These are phyloP conservation scores for Helianthus annuus DNA, from an alignment of 129 eudicot genomes.

Conservation along the genomic window DNA sequence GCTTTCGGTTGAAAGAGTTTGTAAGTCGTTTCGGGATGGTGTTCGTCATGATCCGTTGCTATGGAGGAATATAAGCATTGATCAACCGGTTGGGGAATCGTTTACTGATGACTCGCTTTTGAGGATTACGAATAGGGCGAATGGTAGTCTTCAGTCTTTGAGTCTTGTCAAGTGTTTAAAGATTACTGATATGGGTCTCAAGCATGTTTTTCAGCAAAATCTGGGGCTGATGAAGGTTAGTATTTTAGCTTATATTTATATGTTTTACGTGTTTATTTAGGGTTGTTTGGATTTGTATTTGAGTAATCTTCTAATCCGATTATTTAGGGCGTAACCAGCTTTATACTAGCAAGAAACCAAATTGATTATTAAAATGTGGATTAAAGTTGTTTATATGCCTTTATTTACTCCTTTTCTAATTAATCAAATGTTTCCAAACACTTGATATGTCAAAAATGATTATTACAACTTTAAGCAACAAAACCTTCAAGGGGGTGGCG, in stretches of 20 bases:
- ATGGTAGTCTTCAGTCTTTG: constrained; percentile 56
- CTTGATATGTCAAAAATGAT: not conserved
- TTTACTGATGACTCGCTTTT: constrained; percentile 58
- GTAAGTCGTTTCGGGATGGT: constrained; percentile 54
- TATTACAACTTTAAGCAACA: constrained; percentile 6
- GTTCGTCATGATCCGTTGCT: constrained; percentile 57
- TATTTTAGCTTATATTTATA: not conserved
- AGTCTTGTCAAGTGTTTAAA: constrained; percentile 54
- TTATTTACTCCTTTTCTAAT: not conserved
- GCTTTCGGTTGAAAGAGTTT: constrained; percentile 69
- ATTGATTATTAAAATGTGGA: not conserved
- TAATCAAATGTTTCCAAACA: not conserved
- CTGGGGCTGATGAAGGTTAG: constrained; percentile 54
- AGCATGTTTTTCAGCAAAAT: constrained; percentile 50
- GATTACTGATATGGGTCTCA: constrained; percentile 56
- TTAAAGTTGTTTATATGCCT: not conserved
- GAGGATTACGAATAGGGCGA: constrained; percentile 58
- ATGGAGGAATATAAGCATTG: constrained; percentile 57
- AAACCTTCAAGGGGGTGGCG: not conserved
- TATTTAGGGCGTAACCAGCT: not conserved
- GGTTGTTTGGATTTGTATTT: not conserved
- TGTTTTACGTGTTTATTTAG: constrained; percentile 10
- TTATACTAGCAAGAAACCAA: not conserved
- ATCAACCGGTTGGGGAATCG: constrained; percentile 33
- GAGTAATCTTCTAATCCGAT: not conserved